phyloP scores from a whole-genome alignment of 2,329 filamentous ascomycete species.

The Didymella exigua region DNA sequence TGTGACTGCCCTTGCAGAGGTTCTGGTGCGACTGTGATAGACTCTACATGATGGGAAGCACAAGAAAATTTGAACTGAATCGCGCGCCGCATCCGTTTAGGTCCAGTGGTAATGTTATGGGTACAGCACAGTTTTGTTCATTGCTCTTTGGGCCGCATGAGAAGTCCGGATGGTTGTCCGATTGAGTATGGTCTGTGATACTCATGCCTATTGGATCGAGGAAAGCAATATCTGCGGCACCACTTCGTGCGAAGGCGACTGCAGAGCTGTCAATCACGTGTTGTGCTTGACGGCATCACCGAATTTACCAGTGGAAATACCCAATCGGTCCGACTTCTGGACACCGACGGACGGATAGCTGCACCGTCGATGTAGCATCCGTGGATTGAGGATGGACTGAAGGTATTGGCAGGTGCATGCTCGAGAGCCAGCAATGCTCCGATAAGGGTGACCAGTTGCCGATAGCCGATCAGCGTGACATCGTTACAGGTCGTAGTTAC shows the following conservation, averaged over 20 bases:
- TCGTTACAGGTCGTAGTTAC: not conserved
- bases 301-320: not conserved
- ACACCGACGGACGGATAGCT: not conserved
- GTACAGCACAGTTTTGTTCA: not conserved
- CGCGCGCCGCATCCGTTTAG: not conserved
- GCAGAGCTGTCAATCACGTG: constrained; percentile 20
- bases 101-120: not conserved
- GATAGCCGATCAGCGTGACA: not conserved
- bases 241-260: not conserved
- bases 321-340: not conserved
- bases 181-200: not conserved
- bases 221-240: not conserved
- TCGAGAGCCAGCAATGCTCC: not conserved
- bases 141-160: not conserved
- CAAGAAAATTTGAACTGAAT: too few species aligned
- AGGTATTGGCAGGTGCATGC: not conserved
- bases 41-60: not conserved
- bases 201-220: not conserved
- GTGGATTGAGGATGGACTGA: not conserved
- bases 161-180: not conserved
- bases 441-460: not conserved
- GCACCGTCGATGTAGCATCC: constrained; percentile 3
- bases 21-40: constrained; percentile 15
- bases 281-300: not conserved
- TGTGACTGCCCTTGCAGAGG: constrained; percentile 17